Base-by-base conservation (phyloP, 2,329 filamentous ascomycete genomes). In the Massarina eburnea region DNA sequence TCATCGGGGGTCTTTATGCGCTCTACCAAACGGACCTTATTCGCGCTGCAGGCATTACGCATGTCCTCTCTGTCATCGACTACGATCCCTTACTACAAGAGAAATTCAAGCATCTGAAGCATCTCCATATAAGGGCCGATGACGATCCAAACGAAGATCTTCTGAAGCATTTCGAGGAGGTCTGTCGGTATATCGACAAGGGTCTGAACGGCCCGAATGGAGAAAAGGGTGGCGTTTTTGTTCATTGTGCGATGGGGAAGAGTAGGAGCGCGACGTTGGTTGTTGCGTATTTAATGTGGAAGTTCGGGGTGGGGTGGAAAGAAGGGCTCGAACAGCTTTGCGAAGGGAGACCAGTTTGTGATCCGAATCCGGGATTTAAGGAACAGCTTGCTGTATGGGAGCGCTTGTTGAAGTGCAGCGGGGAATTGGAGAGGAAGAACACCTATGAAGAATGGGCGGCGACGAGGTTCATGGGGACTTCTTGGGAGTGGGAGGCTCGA, bases 1-100 rank as follows among this genome's bases (percentile, higher is more conserved):
- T 69, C 61, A 73, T 73, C 39, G 72, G 72, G 46, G 71, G 71
- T 22, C 58, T 74, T 3, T 67, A 72, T 45, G 71, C 71, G 1
- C 54, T 74, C 2, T 73, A 73, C 51, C 67, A 72, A 47, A 65
- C 64, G 2, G 61, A 70, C 48, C 58, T 71, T 8, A 64, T 69
- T 40, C 43, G 49, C 8, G 51, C 54, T 3, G 62, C 62, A 2
- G 57, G 58, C 4, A 65, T 69, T 15, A 69, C 66, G 0, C 64
- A 69, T 29, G 64, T 69, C 0, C 45, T 68, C 1, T 61, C 56
- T 1, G 59, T 68, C 8, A 63, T 69, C 3, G 64, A 69, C 29
- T 68, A 68, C 41, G 63, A 66, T 10, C 55, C 62, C 0, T 19
- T 59, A 24, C 51, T 67, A 0, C 54, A 57, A 12, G 58, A 65